Evolutionary conservation across 768 basidiomycete genomes (phyloP).

Genomic region (Rhizopogon vulgaris): DNA sequence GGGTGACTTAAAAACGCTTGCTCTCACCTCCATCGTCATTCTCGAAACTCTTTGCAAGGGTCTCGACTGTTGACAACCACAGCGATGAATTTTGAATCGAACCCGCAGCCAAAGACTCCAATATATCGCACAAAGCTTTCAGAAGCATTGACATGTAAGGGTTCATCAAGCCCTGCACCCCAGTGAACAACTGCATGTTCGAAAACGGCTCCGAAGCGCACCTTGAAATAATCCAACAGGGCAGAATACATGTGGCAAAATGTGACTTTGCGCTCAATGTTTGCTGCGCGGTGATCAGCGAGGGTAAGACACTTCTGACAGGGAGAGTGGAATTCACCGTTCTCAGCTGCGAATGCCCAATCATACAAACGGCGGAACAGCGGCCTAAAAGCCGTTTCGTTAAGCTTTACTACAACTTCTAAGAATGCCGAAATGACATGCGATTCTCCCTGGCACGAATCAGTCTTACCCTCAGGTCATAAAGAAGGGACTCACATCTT

Average conservation of each 20-base stretch:
- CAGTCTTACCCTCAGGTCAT: background rate
- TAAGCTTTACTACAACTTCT: conserved; percentile 87
- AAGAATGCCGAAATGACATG: conserved; percentile 68
- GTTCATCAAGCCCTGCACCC: conserved; percentile 68
- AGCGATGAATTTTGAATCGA: conserved; percentile 34
- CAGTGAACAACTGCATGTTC: background rate
- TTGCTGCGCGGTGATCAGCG: conserved; percentile 11
- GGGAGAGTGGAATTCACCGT: conserved; percentile 28
- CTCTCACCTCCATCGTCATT: conserved; percentile 76
- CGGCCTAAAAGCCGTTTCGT: conserved; percentile 86
- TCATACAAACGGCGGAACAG: conserved; percentile 89
- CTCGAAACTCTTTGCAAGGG: conserved; percentile 62
- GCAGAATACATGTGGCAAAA: conserved; percentile 71
- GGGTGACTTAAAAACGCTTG: background rate
- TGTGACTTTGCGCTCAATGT: conserved; percentile 50
- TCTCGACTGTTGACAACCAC: conserved; percentile 58
- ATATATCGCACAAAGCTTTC: conserved; percentile 55
- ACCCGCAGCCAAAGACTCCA: conserved; percentile 38
- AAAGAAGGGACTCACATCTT: conserved; percentile 19
- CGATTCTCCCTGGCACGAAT: conserved; percentile 39
- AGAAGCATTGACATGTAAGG: conserved; percentile 84
- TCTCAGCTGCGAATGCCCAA: conserved; percentile 77
- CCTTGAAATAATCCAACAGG: conserved; percentile 87
- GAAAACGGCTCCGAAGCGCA: conserved; percentile 20
- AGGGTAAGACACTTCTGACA: background rate